phyloP scores from a whole-genome alignment of 345 rosid genomes.

The Diplotaxis tenuifolia region DNA sequence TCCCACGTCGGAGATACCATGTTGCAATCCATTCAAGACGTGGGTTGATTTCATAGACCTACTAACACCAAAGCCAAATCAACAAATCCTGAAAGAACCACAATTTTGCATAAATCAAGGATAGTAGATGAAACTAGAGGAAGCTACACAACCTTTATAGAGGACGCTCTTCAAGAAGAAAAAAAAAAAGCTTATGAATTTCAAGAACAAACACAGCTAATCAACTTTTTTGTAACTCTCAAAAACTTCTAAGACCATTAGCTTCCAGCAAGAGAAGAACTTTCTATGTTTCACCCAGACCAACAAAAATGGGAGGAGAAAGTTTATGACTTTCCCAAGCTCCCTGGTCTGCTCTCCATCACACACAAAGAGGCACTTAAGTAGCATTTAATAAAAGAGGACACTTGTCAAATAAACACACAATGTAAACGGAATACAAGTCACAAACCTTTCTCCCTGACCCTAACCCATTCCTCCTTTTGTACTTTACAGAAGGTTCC shows the following conservation, averaged over 20 bases:
- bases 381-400: conserved; percentile 26
- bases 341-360: conserved; percentile 29
- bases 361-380: conserved; percentile 13
- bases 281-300: conserved; percentile 38
- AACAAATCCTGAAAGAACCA: conserved; percentile 21
- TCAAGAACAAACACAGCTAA: conserved; percentile 3
- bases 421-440: neutral
- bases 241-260: neutral
- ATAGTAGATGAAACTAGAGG: conserved; percentile 3
- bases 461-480: conserved; percentile 12
- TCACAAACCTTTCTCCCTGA: neutral
- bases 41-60: conserved; percentile 43
- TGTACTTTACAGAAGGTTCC: conserved; percentile 19
- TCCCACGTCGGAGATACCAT: conserved; percentile 64
- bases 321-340: conserved; percentile 22
- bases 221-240: neutral
- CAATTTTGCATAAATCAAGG: neutral
- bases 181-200: neutral
- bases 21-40: conserved; percentile 74
- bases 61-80: conserved; percentile 14
- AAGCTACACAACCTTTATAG: neutral
- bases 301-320: conserved; percentile 20
- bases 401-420: conserved; percentile 17
- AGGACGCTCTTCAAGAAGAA: neutral
- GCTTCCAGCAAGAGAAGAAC: neutral